Base-by-base conservation (phyloP, 768 basidiomycete species). In the Auriscalpium microsporum region DNA sequence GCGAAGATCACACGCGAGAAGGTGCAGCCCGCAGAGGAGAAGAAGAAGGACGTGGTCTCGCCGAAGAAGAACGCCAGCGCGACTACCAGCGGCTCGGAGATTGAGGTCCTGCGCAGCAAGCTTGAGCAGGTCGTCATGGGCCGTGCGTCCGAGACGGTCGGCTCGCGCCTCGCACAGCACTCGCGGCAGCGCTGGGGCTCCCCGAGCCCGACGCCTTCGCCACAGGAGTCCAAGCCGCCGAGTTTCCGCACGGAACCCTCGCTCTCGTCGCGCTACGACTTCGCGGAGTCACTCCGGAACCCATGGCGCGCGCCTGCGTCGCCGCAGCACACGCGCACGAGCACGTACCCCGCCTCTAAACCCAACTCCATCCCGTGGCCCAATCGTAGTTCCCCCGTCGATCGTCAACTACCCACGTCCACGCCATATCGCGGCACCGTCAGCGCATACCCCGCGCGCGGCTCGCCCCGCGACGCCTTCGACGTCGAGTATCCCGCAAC, bases 71-170 rank as follows among this genome's bases (percentile, higher is more conserved):
- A 33, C 16, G 33, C 37, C 19, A 55, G 42, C 21, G 21, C 11
- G 13, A 3, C 37, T 23, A 50, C 50, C 45, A 40, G 58, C 47
- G 65, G 73, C 62, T 65, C 75, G 48, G 68, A 81, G 50, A 75
- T 88, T 60, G 79, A 75, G 21, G 80, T 87, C 65, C 72, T 94
- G 55, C 71, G 79, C 58, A 78, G 68, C 60, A 83, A 80, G 65
- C 73, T 94, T 51, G 85, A 90, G 68, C 76, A 80, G 58, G 80
- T 90, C 47, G 80, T 72, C 13, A 69, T 72, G 58, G 65, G 62
- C 44, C 50, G 53, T 17, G 34, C 59, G 13, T 21, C 52, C 7
- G 60, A 56, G 38, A 65, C 68, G 42, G 66, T 66, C n/a, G 67
- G 68, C 17, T 60, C 62, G 10, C 62, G 63, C 54, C 55, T 69